Evolutionary conservation across 2,329 filamentous ascomycete species (phyloP), one percentile per base, ranked within the genome.

Genomic region (Diplodia seriata): DNA sequence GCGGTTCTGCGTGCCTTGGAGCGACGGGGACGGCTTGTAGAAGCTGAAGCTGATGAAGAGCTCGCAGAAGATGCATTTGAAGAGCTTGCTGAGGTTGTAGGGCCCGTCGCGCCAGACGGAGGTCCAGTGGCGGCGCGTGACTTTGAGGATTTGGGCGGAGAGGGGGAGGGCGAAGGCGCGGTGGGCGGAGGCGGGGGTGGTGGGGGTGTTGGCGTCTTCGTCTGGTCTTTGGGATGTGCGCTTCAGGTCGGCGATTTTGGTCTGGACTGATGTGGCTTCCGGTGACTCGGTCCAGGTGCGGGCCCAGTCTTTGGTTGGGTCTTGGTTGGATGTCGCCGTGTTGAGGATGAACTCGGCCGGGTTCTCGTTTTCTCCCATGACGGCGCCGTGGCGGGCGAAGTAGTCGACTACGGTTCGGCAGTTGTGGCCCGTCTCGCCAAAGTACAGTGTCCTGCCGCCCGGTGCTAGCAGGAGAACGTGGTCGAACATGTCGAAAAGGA

Each of bases 51-150:
- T 77, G 71, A 82, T 83, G 77, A 84, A 83, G 15, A 84, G 72
- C 12, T 79, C 80, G 4, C 81, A 81, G 38, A 81, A 77, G 57
- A 87, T 81, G 70, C 86, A 84, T 2, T 87, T 79, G 67, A 80
- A 80, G 62, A 90, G 76, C 76, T 90, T 90, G 81, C 87, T 89
- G 38, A 87, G 86, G 68, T 89, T 76, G 70, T 91, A 91, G 63
- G 89, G 86, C 0, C 82, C 84, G 74, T 91, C 91, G 66, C 90
- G 85, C 79, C 82, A 92, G 3, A 92, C 80, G 0, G 88, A 82
- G 0, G 86, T 74, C 71, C 87, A 88, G 79, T 84, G 86, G 31
- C 82, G 77, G 5, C 79, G 72, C 5, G 79, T 78, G 6, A 83
- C 81, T 2, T 80, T 72, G 54, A 75, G 74, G 65, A 79, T 78